phyloP scores from a whole-genome alignment of 2,329 filamentous ascomycete species.

The Phaeosphaeriaceae sp. region DNA sequence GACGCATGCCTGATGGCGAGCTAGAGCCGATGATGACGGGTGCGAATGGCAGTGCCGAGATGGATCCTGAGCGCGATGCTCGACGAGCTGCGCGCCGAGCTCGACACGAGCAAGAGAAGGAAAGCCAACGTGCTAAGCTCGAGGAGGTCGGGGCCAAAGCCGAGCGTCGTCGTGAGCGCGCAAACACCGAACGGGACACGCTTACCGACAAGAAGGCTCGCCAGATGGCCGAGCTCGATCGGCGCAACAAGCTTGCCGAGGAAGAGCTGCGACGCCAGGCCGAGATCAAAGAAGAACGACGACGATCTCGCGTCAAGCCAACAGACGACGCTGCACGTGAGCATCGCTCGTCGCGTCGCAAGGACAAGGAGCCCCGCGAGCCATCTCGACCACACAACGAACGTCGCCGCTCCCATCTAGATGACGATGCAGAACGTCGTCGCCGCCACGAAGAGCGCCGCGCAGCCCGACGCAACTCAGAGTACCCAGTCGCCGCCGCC shows the following conservation, averaged over 20 bases:
- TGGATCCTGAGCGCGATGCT: conserved; percentile 47
- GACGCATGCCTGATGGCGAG: conserved; percentile 31
- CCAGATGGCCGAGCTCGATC: conserved; percentile 47
- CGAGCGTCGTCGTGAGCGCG: conserved; percentile 46
- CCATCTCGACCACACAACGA: conserved; percentile 39
- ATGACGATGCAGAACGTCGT: conserved; percentile 46
- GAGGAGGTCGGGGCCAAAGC: conserved; percentile 47
- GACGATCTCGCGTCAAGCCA: conserved; percentile 36
- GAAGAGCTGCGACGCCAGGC: conserved; percentile 48
- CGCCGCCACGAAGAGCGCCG: conserved; percentile 54
- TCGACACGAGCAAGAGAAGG: conserved; percentile 45
- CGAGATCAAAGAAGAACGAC: conserved; percentile 45
- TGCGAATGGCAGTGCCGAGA: conserved; percentile 39
- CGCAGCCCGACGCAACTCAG: conserved; percentile 45
- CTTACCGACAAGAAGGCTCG: conserved; percentile 47
- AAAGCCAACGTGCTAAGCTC: conserved; percentile 36
- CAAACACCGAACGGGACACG: conserved; percentile 41
- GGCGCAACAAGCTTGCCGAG: conserved; percentile 46
- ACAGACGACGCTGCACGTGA: conserved; percentile 43
- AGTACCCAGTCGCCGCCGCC: conserved; percentile 36
- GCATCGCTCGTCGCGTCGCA: conserved; percentile 44
- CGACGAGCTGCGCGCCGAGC: conserved; percentile 44
- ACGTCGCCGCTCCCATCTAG: conserved; percentile 44
- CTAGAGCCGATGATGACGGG: conserved; percentile 34
- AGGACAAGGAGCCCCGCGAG: conserved; percentile 39